Conservation (phyloP, 768 basidiomycete species). For the Auriscalpium orientale region DNA sequence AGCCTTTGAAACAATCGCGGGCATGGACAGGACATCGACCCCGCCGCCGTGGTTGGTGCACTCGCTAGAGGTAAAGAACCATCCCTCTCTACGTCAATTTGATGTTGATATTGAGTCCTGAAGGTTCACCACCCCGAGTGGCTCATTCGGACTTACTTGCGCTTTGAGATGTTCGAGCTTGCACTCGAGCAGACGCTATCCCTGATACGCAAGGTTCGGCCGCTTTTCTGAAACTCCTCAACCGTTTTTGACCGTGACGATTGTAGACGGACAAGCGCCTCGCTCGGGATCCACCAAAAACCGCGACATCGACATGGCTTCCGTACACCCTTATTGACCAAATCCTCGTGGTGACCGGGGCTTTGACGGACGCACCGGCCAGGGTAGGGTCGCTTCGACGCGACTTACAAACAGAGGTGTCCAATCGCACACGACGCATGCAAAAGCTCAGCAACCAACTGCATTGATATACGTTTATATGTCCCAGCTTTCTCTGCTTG, state of each 20-base stretch:
- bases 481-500: too few species aligned
- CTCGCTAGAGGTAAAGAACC: constrained; percentile 52
- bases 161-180: constrained; percentile 71
- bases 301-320: constrained; percentile 64
- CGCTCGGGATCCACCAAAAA: constrained; percentile 43
- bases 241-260: not conserved
- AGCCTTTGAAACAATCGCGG: constrained; percentile 69
- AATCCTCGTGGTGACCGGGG: constrained; percentile 58
- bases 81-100: not conserved
- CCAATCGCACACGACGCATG: constrained; percentile 59
- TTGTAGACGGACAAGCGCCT: constrained; percentile 46
- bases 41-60: constrained; percentile 83
- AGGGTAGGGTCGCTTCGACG: constrained; percentile 34
- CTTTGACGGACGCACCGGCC: constrained; percentile 41
- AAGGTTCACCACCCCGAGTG: constrained; percentile 76
- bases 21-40: constrained; percentile 46
- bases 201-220: constrained; percentile 55
- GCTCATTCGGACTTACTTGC: constrained; percentile 39
- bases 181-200: constrained; percentile 69
- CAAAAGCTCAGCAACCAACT: constrained; percentile 43
- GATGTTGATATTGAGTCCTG: not conserved
- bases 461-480: too few species aligned
- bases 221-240: constrained; percentile 8
- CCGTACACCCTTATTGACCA: constrained; percentile 83
- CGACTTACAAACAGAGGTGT: constrained; percentile 50